phyloP scores from a whole-genome alignment of 768 basidiomycete genomes.

The Tricholoma sp. region DNA sequence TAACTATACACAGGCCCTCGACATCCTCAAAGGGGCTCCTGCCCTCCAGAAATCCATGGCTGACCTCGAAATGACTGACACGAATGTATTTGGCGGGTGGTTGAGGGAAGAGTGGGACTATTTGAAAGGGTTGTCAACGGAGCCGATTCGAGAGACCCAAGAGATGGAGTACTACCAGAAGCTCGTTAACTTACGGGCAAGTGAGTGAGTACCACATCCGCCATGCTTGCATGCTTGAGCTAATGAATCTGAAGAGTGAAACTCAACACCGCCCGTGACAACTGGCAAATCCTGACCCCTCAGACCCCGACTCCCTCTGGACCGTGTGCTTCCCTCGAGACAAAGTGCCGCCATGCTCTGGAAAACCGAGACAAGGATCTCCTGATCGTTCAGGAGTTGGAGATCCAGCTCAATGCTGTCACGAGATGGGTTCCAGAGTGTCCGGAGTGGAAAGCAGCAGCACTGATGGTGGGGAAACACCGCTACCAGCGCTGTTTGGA shows the following conservation, averaged over 20 bases:
- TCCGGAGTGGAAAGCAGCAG: neutral
- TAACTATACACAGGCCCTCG: neutral
- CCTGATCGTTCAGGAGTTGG: neutral
- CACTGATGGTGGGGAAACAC: neutral
- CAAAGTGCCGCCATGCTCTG: neutral
- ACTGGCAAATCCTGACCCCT: neutral
- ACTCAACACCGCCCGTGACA: neutral
- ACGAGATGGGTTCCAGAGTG: neutral
- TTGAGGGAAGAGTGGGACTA: neutral
- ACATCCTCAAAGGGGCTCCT: neutral
- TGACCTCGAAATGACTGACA: neutral
- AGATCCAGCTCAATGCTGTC: neutral
- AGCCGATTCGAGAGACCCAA: neutral
- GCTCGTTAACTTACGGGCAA: neutral
- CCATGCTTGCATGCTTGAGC: neutral
- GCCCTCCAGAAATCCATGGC: neutral
- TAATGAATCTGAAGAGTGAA: neutral
- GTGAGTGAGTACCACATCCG: neutral
- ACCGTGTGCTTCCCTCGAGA: neutral
- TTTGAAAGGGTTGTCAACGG: neutral
- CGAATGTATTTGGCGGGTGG: neutral
- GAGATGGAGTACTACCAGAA: neutral
- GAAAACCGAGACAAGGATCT: neutral
- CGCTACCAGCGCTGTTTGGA: neutral
- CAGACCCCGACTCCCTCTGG: neutral